These are phyloP conservation scores for Rhodotorula taiwanensis DNA, from an alignment of 768 basidiomycete species.

Conservation along the genomic window DNA sequence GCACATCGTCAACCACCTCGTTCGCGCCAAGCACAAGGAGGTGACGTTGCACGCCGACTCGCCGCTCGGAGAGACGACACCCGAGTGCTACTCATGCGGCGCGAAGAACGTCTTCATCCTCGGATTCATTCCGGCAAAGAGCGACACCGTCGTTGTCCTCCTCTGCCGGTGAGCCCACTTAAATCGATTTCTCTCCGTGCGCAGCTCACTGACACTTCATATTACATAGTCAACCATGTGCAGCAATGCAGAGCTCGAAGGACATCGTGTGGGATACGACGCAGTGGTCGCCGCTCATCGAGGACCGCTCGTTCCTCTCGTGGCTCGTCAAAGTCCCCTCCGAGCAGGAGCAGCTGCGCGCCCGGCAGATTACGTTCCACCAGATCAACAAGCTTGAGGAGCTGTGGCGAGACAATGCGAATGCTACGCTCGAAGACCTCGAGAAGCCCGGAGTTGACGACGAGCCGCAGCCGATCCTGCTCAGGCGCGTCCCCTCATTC, in stretches of 20 bases:
- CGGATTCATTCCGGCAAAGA: conserved; percentile 98
- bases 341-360: conserved; percentile 90
- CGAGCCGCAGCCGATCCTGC: conserved; percentile 83
- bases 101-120: conserved; percentile 99
- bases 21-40: conserved; percentile 98
- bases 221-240: conserved; percentile 79
- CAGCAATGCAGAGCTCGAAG: conserved; percentile 75
- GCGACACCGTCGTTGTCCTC: conserved; percentile 95
- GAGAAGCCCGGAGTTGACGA: conserved; percentile 97
- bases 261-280: conserved; percentile 98
- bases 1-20: conserved; percentile 97
- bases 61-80: conserved; percentile 91
- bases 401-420: conserved; percentile 94
- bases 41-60: conserved; percentile 93
- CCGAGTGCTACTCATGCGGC: conserved; percentile 98
- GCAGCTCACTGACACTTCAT: background rate
- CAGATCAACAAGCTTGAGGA: conserved; percentile 98
- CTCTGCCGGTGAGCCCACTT: conserved; percentile 92
- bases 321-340: conserved; percentile 97
- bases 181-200: conserved; percentile 25
- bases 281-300: conserved; percentile 96
- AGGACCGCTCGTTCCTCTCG: conserved; percentile 96
- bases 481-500: conserved; percentile 51
- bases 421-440: conserved; percentile 88
- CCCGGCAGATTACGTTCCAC: conserved; percentile 90